These are phyloP conservation scores for Carex scoparia DNA, from an alignment of 176 grass and related monocot species.

Conservation along the genomic window DNA sequence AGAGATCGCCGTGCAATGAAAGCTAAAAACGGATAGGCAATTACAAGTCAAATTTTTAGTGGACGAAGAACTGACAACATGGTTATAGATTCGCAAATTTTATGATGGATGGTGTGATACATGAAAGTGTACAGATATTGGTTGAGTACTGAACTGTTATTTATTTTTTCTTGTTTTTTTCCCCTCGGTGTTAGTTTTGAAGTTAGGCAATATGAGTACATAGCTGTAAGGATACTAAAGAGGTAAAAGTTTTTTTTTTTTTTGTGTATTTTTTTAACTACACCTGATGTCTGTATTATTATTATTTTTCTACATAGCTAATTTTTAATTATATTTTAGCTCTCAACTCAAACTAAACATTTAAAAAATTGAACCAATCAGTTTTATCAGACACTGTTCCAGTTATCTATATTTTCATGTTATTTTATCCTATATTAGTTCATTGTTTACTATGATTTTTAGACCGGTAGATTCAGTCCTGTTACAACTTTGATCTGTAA, in stretches of 20 bases:
- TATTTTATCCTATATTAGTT: not conserved
- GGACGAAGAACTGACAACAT: conserved; percentile 19
- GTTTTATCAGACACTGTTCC: not conserved
- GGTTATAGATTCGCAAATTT: not conserved
- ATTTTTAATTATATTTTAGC: not conserved
- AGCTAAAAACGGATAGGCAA: not conserved
- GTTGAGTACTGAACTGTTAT: conserved; percentile 26
- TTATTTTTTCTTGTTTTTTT: conserved; percentile 46
- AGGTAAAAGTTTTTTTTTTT: not conserved
- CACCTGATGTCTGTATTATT: not conserved
- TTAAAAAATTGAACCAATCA: not conserved
- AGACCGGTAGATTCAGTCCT: not conserved
- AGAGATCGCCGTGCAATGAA: not conserved
- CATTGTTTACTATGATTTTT: not conserved
- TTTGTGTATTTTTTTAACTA: not conserved
- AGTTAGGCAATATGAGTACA: conserved; percentile 67
- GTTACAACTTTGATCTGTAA: not conserved
- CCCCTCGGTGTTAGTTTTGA: conserved; percentile 37
- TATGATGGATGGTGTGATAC: conserved; percentile 24
- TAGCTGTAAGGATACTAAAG: conserved; percentile 40
- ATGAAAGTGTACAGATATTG: conserved; percentile 81
- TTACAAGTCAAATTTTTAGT: not conserved
- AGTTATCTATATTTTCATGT: not conserved
- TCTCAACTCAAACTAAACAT: not conserved
- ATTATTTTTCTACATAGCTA: conserved; percentile 1